Evolutionary conservation across 2,329 filamentous ascomycete species (phyloP).

Genomic region (Lecanicillium sp.): DNA sequence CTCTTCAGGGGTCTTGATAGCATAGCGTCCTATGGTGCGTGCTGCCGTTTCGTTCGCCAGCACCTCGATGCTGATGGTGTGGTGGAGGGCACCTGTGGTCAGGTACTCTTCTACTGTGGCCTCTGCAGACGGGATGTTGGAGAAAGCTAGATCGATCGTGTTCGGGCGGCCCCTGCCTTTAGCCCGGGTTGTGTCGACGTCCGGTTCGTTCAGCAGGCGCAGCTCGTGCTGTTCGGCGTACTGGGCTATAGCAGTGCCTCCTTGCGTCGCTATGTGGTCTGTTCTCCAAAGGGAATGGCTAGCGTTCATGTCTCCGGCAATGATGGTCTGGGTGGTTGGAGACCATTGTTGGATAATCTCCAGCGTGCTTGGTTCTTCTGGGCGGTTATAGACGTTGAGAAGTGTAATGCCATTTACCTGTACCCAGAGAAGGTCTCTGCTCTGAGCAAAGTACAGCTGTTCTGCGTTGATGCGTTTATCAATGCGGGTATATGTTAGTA

Average conservation of each 20-base stretch:
- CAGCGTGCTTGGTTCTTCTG: background rate
- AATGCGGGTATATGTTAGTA: slow-evolving; percentile 1
- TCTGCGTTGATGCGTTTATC: background rate
- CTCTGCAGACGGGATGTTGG: background rate
- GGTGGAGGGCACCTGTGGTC: too few relatives aligned
- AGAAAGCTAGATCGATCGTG: slow-evolving; percentile 2
- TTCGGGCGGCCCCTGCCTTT: background rate
- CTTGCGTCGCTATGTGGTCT: background rate
- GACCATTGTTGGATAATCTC: background rate
- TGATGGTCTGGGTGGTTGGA: background rate
- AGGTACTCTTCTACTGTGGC: background rate
- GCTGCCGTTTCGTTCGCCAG: background rate
- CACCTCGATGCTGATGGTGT: slow-evolving; percentile 2
- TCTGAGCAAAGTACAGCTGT: background rate
- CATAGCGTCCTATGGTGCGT: background rate
- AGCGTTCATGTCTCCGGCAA: too few relatives aligned
- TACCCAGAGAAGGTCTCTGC: background rate
- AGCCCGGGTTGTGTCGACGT: background rate
- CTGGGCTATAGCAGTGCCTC: background rate
- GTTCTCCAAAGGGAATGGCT: background rate
- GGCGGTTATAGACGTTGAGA: background rate
- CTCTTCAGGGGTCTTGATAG: background rate
- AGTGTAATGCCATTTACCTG: slow-evolving; percentile 1
- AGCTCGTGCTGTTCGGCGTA: background rate
- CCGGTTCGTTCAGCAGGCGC: background rate